These are phyloP conservation scores for Aspergillus fructus DNA, from an alignment of 2,329 filamentous ascomycete species.

Conservation along the genomic window DNA sequence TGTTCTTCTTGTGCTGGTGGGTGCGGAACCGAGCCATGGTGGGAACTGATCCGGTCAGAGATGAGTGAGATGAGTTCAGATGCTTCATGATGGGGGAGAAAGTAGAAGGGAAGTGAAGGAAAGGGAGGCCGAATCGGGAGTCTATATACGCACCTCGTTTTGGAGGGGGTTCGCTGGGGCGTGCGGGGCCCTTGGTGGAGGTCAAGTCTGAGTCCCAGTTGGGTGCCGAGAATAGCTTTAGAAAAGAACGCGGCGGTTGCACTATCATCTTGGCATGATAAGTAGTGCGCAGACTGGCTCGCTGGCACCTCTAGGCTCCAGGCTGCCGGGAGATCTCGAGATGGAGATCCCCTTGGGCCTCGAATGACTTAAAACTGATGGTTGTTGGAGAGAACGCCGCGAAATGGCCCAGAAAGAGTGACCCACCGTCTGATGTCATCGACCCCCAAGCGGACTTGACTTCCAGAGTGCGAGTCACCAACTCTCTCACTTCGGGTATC, in stretches of 20 bases:
- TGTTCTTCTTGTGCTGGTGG: slow-evolving; percentile 22
- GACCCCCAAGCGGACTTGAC: neutral
- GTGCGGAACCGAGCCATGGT: slow-evolving; percentile 19
- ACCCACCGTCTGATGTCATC: slow-evolving; percentile 9
- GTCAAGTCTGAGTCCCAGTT: neutral
- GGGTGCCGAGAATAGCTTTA: slow-evolving; percentile 11
- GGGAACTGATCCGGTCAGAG: neutral
- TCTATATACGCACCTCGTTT: slow-evolving; percentile 11
- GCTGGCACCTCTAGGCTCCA: neutral
- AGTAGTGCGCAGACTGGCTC: neutral
- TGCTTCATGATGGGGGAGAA: neutral
- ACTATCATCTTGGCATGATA: slow-evolving; percentile 8
- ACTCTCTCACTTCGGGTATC: neutral
- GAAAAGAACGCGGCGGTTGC: slow-evolving; percentile 1
- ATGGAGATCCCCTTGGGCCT: neutral
- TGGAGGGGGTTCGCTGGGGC: slow-evolving; percentile 7
- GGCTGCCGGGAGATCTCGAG: neutral
- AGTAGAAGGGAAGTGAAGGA: neutral
- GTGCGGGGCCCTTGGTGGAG: slow-evolving; percentile 6
- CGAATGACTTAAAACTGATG: neutral
- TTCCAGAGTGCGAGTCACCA: neutral
- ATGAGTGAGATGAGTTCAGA: slow-evolving; percentile 11
- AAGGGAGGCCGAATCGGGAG: neutral
- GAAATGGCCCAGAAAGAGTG: neutral
- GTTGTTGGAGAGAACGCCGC: neutral